Conservation (phyloP, 371 early-diverging fungal species). For the Syncephalastrum sp. region DNA sequence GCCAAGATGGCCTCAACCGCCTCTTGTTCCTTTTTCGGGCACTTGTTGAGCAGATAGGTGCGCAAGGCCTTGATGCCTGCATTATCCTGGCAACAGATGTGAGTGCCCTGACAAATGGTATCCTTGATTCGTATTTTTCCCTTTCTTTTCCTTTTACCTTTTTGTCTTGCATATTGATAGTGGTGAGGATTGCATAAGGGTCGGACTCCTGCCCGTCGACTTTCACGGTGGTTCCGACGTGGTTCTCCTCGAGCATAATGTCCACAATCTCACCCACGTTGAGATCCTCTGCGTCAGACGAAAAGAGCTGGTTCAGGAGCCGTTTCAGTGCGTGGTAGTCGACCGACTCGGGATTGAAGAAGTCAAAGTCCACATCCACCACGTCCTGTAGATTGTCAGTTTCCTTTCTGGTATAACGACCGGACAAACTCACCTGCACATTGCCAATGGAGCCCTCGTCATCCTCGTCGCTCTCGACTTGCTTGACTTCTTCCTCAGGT, state of each 20-base stretch:
- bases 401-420: too few relatives aligned
- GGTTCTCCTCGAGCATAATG: constrained; percentile 74
- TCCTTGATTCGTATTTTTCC: constrained; percentile 3
- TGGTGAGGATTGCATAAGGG: constrained; percentile 88
- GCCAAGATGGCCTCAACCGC: constrained; percentile 51
- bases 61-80: constrained; percentile 52
- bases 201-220: constrained; percentile 79
- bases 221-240: constrained; percentile 91
- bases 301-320: constrained; percentile 76
- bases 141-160: constrained; percentile 26
- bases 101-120: neutral
- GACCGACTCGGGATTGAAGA: constrained; percentile 82
- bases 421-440: too few relatives aligned
- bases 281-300: constrained; percentile 76
- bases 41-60: constrained; percentile 66
- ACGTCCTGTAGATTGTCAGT: constrained; percentile 52
- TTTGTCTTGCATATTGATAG: constrained; percentile 71
- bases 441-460: too few relatives aligned
- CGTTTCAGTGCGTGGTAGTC: constrained; percentile 94
- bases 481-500: constrained; percentile 6
- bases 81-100: constrained; percentile 39
- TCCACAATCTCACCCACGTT: constrained; percentile 81
- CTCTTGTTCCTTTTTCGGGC: constrained; percentile 51
- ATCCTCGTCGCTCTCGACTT: too few relatives aligned
- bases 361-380: constrained; percentile 95